phyloP scores from a whole-genome alignment of 73 alveolate species.

The Paraurostyla sp. region DNA sequence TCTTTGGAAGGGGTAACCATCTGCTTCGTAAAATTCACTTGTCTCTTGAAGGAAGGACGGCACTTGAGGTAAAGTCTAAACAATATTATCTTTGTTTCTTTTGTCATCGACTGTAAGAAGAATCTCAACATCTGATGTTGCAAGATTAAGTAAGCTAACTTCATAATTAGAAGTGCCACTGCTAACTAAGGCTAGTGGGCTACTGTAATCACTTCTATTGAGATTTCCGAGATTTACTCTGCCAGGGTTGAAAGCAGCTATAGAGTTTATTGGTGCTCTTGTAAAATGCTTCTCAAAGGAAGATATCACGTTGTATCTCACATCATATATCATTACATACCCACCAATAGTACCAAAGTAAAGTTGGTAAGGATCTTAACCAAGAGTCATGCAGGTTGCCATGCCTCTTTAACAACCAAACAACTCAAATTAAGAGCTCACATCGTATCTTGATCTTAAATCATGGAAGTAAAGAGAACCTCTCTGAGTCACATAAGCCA shows the following conservation, averaged over 20 bases:
- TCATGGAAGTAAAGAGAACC: slow-evolving; percentile 72
- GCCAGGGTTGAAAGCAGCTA: slow-evolving; percentile 46
- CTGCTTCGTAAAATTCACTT: not conserved
- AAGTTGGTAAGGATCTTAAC: slow-evolving; percentile 57
- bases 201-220: slow-evolving; percentile 20
- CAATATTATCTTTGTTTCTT: slow-evolving; percentile 24
- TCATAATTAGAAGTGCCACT: slow-evolving; percentile 62
- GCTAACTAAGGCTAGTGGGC: slow-evolving; percentile 58
- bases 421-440: slow-evolving; percentile 50
- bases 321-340: slow-evolving; percentile 69
- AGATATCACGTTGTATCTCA: slow-evolving; percentile 65
- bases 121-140: slow-evolving; percentile 47
- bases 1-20: not conserved
- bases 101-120: slow-evolving; percentile 58
- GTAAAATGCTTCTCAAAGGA: slow-evolving; percentile 39
- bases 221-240: not conserved
- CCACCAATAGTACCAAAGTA: slow-evolving; percentile 78
- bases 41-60: slow-evolving; percentile 34
- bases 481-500: slow-evolving; percentile 58
- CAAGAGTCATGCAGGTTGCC: slow-evolving; percentile 28
- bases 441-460: slow-evolving; percentile 64
- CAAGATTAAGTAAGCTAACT: slow-evolving; percentile 46
- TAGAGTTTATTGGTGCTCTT: slow-evolving; percentile 55
- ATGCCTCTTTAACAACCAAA: slow-evolving; percentile 50
- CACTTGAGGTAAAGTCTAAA: slow-evolving; percentile 17